These are phyloP conservation scores for Fusarium haematococcum DNA, from an alignment of 2,329 filamentous ascomycete genomes.

Conservation along the genomic window DNA sequence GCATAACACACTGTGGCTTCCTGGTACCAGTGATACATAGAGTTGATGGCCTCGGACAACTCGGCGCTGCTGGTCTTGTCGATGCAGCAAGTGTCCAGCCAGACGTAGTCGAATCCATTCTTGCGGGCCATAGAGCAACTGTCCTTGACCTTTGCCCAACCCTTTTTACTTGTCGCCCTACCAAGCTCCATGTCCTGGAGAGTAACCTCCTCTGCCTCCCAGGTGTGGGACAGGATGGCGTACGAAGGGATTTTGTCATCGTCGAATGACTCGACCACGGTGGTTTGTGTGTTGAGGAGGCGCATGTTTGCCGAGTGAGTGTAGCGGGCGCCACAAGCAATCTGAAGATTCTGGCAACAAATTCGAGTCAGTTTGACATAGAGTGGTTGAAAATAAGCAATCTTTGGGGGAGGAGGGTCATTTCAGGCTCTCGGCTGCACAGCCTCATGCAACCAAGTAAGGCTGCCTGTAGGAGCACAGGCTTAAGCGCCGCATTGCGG, in stretches of 20 bases:
- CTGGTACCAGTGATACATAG: background rate
- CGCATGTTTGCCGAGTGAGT: conserved; percentile 13
- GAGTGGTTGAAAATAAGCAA: background rate
- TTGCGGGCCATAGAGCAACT: conserved; percentile 28
- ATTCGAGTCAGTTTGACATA: background rate
- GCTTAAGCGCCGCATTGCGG: background rate
- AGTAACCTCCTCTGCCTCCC: conserved; percentile 20
- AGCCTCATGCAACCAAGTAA: background rate
- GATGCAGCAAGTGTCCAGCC: background rate
- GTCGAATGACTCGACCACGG: conserved; percentile 27
- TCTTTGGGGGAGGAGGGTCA: background rate
- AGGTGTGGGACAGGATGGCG: conserved; percentile 38
- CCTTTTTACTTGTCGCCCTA: conserved; percentile 17
- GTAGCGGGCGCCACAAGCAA: no score
- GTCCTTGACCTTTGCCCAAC: conserved; percentile 41
- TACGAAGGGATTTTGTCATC: conserved; percentile 22
- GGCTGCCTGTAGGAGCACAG: background rate
- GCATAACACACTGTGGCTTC: background rate
- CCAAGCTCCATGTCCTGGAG: conserved; percentile 12
- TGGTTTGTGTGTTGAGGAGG: conserved; percentile 28
- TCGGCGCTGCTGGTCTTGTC: background rate
- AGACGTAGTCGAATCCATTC: background rate
- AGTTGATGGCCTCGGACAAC: background rate
- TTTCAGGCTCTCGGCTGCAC: background rate
- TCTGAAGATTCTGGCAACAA: background rate